Evolutionary conservation across 495 filamentous ascomycete species (phyloP).

Genomic region (Pyrenopolyporus hunteri): DNA sequence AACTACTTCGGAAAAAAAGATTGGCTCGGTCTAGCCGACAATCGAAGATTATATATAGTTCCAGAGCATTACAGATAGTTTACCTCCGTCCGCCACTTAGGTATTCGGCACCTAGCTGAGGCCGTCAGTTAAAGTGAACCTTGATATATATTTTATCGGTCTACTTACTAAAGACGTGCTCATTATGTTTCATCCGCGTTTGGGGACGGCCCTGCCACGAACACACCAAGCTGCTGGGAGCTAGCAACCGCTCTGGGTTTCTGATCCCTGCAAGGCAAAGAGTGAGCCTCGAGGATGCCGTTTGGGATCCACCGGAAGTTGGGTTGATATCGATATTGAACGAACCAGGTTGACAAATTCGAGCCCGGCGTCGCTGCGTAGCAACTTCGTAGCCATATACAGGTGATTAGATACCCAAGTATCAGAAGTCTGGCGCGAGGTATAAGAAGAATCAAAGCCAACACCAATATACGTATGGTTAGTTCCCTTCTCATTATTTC

Average conservation of each 20-base stretch:
- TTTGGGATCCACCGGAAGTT: slow-evolving; percentile 39
- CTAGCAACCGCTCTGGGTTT: slow-evolving; percentile 6
- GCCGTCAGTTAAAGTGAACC: slow-evolving; percentile 54
- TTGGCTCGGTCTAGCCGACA: slow-evolving; percentile 51
- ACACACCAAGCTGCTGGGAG: slow-evolving; percentile 18
- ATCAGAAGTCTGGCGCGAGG: too few species aligned
- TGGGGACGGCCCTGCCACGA: slow-evolving; percentile 23
- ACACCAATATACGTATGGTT: too few species aligned
- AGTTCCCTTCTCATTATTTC: not conserved
- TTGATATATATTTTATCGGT: slow-evolving; percentile 71
- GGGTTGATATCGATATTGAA: slow-evolving; percentile 33
- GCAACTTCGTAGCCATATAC: too few species aligned
- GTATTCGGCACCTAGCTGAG: slow-evolving; percentile 56
- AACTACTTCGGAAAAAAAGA: slow-evolving; percentile 51
- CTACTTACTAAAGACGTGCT: slow-evolving; percentile 76
- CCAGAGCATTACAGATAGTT: slow-evolving; percentile 75
- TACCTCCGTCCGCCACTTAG: slow-evolving; percentile 58
- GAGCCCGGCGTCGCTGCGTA: too few species aligned
- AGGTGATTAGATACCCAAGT: too few species aligned
- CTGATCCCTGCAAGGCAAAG: slow-evolving; percentile 28
- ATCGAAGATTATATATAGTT: slow-evolving; percentile 54
- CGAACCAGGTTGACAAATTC: too few species aligned
- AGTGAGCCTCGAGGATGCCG: slow-evolving; percentile 33
- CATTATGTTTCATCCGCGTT: slow-evolving; percentile 65
- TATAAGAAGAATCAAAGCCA: too few species aligned